Evolutionary conservation across 2,329 filamentous ascomycete species (phyloP).

Genomic region (Sporothrix schenckii): DNA sequence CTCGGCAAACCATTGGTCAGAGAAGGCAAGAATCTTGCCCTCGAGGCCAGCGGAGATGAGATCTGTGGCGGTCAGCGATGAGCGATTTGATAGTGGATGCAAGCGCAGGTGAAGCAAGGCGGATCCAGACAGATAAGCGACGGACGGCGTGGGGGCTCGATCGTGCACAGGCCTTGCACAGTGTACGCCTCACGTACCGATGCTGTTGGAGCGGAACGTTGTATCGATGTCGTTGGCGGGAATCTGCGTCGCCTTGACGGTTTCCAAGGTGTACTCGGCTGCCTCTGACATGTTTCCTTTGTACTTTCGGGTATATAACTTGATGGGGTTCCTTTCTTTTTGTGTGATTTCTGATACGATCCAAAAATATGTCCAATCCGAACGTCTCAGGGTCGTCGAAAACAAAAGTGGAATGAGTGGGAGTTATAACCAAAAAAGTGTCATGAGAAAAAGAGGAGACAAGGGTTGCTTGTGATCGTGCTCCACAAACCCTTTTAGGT

Average conservation of each 20-base stretch:
- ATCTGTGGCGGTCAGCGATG: conserved; percentile 47
- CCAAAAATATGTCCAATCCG: background rate
- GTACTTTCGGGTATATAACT: conserved; percentile 5
- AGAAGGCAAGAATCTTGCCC: conserved; percentile 66
- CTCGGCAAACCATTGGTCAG: conserved; percentile 70
- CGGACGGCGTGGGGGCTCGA: background rate
- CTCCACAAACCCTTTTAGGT: conserved; percentile 18
- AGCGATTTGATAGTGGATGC: background rate
- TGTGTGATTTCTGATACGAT: background rate
- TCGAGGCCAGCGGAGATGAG: conserved; percentile 64
- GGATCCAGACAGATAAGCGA: background rate
- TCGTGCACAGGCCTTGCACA: conserved; percentile 36
- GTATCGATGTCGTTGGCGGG: conserved; percentile 60
- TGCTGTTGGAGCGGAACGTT: conserved; percentile 63
- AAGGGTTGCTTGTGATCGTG: conserved; percentile 22
- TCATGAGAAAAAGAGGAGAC: background rate
- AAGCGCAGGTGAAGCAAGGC: background rate
- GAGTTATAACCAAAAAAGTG: background rate
- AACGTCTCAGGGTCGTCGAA: background rate
- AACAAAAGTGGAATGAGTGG: background rate
- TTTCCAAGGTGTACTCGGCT: conserved; percentile 59
- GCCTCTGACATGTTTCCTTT: conserved; percentile 38
- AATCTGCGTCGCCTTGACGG: conserved; percentile 54
- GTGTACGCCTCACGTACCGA: conserved; percentile 50
- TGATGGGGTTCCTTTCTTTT: background rate